These are phyloP conservation scores for Hamiltosporidium tvaerminnensis DNA, from an alignment of 371 early-diverging fungal genomes.

Conservation along the genomic window DNA sequence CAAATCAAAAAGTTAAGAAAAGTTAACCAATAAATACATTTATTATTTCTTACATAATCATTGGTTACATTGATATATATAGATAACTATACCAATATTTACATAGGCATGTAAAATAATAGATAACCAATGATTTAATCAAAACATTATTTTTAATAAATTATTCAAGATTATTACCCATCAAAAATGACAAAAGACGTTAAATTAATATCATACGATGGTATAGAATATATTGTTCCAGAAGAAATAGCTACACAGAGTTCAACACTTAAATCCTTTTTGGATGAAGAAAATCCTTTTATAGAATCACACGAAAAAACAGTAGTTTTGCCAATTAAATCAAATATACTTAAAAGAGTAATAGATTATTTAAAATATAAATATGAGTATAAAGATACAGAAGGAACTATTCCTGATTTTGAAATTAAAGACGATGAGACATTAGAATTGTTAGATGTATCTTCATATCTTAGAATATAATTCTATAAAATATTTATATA, in stretches of 20 bases:
- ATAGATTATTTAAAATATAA: constrained; percentile 47
- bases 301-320: background rate
- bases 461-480: constrained; percentile 47
- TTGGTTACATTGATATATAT: no score
- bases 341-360: constrained; percentile 29
- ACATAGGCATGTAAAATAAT: no score
- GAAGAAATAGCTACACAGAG: background rate
- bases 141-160: no score
- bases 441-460: constrained; percentile 46
- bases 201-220: background rate
- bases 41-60: no score
- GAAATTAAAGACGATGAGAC: constrained; percentile 43
- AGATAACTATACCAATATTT: no score
- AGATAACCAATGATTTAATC: no score
- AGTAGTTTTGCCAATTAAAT: constrained; percentile 35
- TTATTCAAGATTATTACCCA: no score
- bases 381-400: constrained; percentile 9
- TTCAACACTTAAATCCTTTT: background rate
- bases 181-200: background rate
- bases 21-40: no score
- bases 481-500: no score
- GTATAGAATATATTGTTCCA: background rate
- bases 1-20: no score
- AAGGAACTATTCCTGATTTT: constrained; percentile 36
- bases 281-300: background rate